Conservation (phyloP, 768 basidiomycete species). For the Suillus placidus region DNA sequence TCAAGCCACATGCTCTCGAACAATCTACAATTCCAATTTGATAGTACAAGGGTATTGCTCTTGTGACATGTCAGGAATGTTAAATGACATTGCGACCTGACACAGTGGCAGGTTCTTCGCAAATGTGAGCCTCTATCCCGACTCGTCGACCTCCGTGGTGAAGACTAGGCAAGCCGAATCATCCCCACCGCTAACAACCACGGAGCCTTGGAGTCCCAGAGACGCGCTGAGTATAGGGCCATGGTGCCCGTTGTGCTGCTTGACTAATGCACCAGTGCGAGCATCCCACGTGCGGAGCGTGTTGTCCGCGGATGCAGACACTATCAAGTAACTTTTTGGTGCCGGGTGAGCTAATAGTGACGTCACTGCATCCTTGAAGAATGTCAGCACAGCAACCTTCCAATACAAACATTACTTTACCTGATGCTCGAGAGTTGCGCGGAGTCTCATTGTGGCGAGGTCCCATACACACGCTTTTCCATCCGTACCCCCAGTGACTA, state of each 20-base stretch:
- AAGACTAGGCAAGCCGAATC: conserved; percentile 88
- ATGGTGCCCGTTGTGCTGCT: conserved; percentile 81
- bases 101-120: background rate
- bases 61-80: background rate
- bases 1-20: background rate
- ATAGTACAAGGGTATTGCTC: background rate
- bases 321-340: conserved; percentile 75
- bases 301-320: conserved; percentile 86
- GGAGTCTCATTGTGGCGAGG: conserved; percentile 78
- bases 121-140: conserved; percentile 8
- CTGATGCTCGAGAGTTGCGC: conserved; percentile 80
- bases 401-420: conserved; percentile 44
- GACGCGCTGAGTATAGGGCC: conserved; percentile 77
- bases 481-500: conserved; percentile 89
- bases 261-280: conserved; percentile 76
- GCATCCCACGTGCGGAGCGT: conserved; percentile 93
- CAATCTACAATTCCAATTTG: background rate
- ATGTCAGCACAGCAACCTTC: conserved; percentile 1
- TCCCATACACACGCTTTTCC: conserved; percentile 97
- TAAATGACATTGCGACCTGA: background rate
- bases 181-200: conserved; percentile 88
- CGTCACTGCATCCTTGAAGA: conserved; percentile 81
- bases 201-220: conserved; percentile 67
- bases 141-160: conserved; percentile 50
- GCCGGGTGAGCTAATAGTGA: conserved; percentile 72